Conservation (phyloP, 169 alveolate species). For the Cryptosporidium muris region DNA sequence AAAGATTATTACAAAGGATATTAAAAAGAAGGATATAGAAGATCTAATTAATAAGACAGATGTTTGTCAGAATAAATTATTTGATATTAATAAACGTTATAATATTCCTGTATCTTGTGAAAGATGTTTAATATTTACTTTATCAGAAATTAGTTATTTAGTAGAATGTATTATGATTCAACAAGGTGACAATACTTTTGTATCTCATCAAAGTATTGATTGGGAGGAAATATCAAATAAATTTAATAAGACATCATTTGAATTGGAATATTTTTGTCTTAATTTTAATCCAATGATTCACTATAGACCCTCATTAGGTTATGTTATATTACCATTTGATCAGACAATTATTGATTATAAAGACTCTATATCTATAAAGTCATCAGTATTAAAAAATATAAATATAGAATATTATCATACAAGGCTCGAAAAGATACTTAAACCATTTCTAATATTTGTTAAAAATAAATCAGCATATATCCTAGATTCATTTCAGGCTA, state of each 20-base stretch:
- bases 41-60: no score
- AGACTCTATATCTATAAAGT: no score
- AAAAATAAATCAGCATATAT: not conserved
- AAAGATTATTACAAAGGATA: no score
- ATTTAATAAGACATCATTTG: slow-evolving; percentile 47
- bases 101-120: slow-evolving; percentile 5
- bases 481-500: not conserved
- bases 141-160: slow-evolving; percentile 33
- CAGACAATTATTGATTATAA: not conserved
- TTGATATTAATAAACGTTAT: slow-evolving; percentile 32
- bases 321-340: slow-evolving; percentile 30
- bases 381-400: no score
- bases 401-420: not conserved
- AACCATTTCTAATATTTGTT: slow-evolving; percentile 8
- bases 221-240: slow-evolving; percentile 50
- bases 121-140: slow-evolving; percentile 30
- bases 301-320: slow-evolving; percentile 54
- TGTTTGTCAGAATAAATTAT: not conserved
- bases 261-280: slow-evolving; percentile 52
- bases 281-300: slow-evolving; percentile 32
- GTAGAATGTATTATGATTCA: slow-evolving; percentile 35
- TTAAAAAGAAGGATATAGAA: no score
- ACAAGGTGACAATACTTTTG: slow-evolving; percentile 62
- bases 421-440: slow-evolving; percentile 9
- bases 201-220: slow-evolving; percentile 16